Base-by-base conservation (phyloP, 2,329 filamentous ascomycete species). In the Colletotrichum navitas region DNA sequence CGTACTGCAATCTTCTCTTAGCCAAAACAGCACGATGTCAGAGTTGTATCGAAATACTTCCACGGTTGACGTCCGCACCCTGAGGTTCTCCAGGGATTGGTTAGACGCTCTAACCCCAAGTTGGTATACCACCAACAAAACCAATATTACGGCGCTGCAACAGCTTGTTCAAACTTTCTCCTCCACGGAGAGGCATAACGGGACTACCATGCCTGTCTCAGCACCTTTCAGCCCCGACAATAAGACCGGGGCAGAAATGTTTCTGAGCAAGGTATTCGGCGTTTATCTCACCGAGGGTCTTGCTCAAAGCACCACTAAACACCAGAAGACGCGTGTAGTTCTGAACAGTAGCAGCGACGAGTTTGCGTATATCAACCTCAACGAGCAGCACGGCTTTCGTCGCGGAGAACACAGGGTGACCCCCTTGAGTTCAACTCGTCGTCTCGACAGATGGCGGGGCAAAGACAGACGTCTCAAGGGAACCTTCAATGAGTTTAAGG, bases 251-350 rank as follows among this genome's bases (percentile, higher is more conserved):
- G 21, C 39, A 6, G 58, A 63, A 5, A 18, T 41, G 0, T 63
- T 71, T 6, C 59, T 68, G 0, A 34, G 56, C 49, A 68, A 68
- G 18, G 58, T 63, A 5, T 59, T 68, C 8, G 58, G 68, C 5
- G 43, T 52, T 7, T 63, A 36, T 12, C 16, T 68, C 0, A 63
- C 51, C n/a, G 68, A 71, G 11, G 26, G 11, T n/a, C 29, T 71
- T 0, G 51, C 68, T 1, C 24, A 58, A 5, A 54, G 4, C 1
- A 5, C 4, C 6, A 43, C 7, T 1, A 29, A 7, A 26, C 11
- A 34, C 5, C 14, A 26, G 6, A 29, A 16, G 1, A 58, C 68
- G 0, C 16, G 12, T 2, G 1, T 71, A 5, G 12, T 10, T 0
- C 12, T 24, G 7, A 52, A 11, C 1, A 5, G 59, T 5, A 34